phyloP scores from a whole-genome alignment of 164 flowering plant genomes.

The Akebia trifoliata region DNA sequence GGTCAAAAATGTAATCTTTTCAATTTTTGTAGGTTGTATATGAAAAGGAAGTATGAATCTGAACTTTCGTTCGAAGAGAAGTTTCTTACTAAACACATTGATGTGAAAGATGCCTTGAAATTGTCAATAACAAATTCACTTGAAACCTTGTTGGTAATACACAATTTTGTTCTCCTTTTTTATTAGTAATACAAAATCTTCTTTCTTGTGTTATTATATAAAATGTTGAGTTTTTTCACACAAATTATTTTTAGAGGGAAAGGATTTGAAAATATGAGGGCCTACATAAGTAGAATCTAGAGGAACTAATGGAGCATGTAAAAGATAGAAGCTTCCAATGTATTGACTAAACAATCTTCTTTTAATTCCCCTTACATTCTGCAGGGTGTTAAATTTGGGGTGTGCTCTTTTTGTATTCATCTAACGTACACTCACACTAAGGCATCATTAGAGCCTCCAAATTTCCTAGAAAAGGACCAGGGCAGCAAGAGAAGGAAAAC shows the following conservation, averaged over 20 bases:
- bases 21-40: conserved; percentile 39
- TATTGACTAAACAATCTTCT: neutral
- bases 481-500: conserved; percentile 54
- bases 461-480: conserved; percentile 22
- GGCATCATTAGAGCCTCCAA: conserved; percentile 25
- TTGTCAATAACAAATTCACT: conserved; percentile 40
- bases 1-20: neutral
- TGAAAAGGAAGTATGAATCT: conserved; percentile 61
- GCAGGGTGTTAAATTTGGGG: conserved; percentile 52
- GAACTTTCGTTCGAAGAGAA: conserved; percentile 56
- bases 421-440: conserved; percentile 49
- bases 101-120: conserved; percentile 70
- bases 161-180: neutral
- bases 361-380: conserved; percentile 20
- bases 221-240: too few relatives aligned
- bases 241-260: too few relatives aligned
- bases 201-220: too few relatives aligned
- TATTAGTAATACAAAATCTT: too few relatives aligned
- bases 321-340: neutral
- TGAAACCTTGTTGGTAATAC: conserved; percentile 56
- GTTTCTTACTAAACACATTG: conserved; percentile 24
- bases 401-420: conserved; percentile 55
- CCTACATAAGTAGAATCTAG: too few relatives aligned
- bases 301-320: too few relatives aligned
- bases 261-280: too few relatives aligned